Conservation (phyloP, 129 eudicot species). For the Mikania micrantha region DNA sequence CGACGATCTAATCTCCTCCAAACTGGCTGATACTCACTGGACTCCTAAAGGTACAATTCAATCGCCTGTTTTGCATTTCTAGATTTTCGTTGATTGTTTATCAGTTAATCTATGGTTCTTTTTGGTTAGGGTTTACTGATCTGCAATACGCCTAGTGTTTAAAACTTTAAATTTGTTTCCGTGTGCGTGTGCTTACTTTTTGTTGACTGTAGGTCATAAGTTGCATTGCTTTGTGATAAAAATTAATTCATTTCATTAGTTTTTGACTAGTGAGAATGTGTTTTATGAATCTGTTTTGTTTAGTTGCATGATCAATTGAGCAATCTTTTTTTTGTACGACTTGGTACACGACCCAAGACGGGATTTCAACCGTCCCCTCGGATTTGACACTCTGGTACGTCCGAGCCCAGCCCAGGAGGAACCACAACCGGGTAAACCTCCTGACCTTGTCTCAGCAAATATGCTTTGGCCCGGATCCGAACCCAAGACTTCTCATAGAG, state of each 20-base stretch:
- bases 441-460: no score
- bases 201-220: neutral
- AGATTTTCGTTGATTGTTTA: neutral
- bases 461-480: no score
- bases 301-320: neutral
- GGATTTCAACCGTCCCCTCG: no score
- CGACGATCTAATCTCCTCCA: slow-evolving; percentile 60
- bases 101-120: neutral
- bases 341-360: no score
- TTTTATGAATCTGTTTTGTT: neutral
- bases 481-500: no score
- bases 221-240: neutral
- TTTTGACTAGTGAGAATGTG: neutral
- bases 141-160: slow-evolving; percentile 4
- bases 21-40: slow-evolving; percentile 41
- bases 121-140: slow-evolving; percentile 41
- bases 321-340: no score
- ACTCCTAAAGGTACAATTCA: slow-evolving; percentile 42
- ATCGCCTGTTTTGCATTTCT: neutral
- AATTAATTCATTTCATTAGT: neutral
- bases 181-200: neutral
- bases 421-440: no score
- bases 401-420: no score
- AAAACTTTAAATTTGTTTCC: neutral
- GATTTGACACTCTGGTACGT: no score